Conservation (phyloP, 805 yeast genomes). For the Suhomyces emberorum region DNA sequence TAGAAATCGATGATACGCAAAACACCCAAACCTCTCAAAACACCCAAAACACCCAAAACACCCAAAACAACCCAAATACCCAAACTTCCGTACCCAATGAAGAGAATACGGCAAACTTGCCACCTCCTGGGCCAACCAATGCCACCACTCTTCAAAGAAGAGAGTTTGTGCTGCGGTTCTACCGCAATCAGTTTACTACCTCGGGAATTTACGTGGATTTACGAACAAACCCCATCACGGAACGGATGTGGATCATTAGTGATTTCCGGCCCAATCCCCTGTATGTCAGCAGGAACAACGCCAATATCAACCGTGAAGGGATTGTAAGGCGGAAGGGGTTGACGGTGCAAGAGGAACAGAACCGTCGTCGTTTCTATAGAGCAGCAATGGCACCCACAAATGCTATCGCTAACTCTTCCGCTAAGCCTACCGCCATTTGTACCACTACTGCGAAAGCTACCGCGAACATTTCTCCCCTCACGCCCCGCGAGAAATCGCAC, state of each 20-base stretch:
- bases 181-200: constrained; percentile 18
- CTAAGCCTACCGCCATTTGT: no score
- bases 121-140: not conserved
- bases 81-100: no score
- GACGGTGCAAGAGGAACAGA: constrained; percentile 14
- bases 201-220: constrained; percentile 23
- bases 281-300: constrained; percentile 13
- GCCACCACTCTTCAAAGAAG: constrained; percentile 32
- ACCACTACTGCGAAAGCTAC: no score
- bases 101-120: not conserved
- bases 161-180: constrained; percentile 26
- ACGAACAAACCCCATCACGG: constrained; percentile 33
- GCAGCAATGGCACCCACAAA: not conserved
- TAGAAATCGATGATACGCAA: no score
- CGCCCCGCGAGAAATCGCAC: no score
- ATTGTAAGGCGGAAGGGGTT: constrained; percentile 14
- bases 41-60: no score
- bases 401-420: not conserved
- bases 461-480: no score
- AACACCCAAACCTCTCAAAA: no score
- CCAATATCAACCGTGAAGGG: constrained; percentile 3
- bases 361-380: constrained; percentile 13
- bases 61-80: no score
- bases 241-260: constrained; percentile 30
- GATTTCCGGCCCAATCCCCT: constrained; percentile 34